These are phyloP conservation scores for Apiospora koreana DNA, from an alignment of 2,329 filamentous ascomycete species.

Conservation along the genomic window DNA sequence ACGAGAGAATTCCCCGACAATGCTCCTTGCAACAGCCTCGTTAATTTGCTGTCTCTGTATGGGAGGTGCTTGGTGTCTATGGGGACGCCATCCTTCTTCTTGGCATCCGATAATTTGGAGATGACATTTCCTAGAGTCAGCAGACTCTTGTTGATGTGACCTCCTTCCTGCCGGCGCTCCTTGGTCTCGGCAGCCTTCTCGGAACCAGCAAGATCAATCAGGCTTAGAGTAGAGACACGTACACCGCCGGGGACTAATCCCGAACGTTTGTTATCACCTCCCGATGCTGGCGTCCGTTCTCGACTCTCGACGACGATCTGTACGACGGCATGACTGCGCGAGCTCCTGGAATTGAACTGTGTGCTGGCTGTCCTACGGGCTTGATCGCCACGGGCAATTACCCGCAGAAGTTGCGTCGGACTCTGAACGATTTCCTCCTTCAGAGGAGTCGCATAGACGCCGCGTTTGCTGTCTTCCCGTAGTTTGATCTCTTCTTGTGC, in stretches of 20 bases:
- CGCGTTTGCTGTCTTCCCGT: conserved; percentile 92
- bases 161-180: conserved; percentile 89
- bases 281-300: conserved; percentile 68
- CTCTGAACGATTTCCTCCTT: conserved; percentile 99
- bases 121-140: conserved; percentile 95
- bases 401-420: conserved; percentile 88
- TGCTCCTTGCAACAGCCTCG: conserved; percentile 86
- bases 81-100: conserved; percentile 78
- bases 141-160: conserved; percentile 98
- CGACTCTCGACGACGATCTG: conserved; percentile 98
- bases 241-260: conserved; percentile 82
- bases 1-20: conserved; percentile 92
- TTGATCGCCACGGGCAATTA: conserved; percentile 92
- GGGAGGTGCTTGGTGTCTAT: conserved; percentile 91
- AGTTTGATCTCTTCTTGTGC: conserved; percentile 93
- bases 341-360: conserved; percentile 95
- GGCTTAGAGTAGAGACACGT: conserved; percentile 87
- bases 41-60: conserved; percentile 97
- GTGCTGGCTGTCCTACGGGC: conserved; percentile 89
- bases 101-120: conserved; percentile 83
- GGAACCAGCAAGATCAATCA: conserved; percentile 95
- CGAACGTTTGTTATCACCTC: conserved; percentile 64
- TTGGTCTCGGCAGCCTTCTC: conserved; percentile 96
- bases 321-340: conserved; percentile 95
- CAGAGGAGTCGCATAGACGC: conserved; percentile 91